These are phyloP conservation scores for Candida insectorum DNA, from an alignment of 805 yeast genomes.

Conservation along the genomic window DNA sequence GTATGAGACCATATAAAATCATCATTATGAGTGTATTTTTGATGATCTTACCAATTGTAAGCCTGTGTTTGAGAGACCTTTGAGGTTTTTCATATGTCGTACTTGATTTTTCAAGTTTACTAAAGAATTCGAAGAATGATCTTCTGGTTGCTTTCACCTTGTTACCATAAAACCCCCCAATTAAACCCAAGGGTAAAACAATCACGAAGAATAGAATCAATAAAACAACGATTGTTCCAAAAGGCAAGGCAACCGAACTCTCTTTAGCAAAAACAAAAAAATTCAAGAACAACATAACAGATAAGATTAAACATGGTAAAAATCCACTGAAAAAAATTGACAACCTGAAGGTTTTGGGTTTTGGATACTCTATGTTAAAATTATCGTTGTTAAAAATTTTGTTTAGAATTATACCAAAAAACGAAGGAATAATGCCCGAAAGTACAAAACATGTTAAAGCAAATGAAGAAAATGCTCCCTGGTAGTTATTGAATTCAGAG, in stretches of 20 bases:
- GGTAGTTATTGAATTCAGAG: slow-evolving; percentile 58
- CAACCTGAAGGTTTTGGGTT: slow-evolving; percentile 13
- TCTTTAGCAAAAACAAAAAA: slow-evolving; percentile 72
- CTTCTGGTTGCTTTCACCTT: slow-evolving; percentile 19
- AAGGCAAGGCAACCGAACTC: slow-evolving; percentile 74
- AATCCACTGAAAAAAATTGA: slow-evolving; percentile 33
- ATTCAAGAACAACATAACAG: slow-evolving; percentile 55
- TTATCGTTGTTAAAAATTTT: slow-evolving; percentile 48
- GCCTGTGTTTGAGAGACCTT: background rate
- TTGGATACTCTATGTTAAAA: slow-evolving; percentile 21
- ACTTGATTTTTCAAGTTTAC: slow-evolving; percentile 2
- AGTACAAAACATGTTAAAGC: slow-evolving; percentile 57
- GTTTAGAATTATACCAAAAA: slow-evolving; percentile 60
- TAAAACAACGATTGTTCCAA: slow-evolving; percentile 64
- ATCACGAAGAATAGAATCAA: slow-evolving; percentile 57
- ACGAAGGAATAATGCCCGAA: slow-evolving; percentile 77
- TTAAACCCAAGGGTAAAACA: slow-evolving; percentile 70
- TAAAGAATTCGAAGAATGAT: slow-evolving; percentile 16
- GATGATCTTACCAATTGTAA: slow-evolving; percentile 1
- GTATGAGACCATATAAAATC: slow-evolving; percentile 63
- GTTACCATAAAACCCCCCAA: slow-evolving; percentile 65
- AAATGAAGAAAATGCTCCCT: slow-evolving; percentile 59
- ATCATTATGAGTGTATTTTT: slow-evolving; percentile 19
- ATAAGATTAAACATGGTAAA: slow-evolving; percentile 47
- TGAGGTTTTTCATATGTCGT: background rate